Percentiles rank a stretch among this genome's conserved stretches.
Evolutionary conservation across 225 moss, liverwort and hornwort species (phyloP).

Genomic region (Physcomitrium patens): DNA sequence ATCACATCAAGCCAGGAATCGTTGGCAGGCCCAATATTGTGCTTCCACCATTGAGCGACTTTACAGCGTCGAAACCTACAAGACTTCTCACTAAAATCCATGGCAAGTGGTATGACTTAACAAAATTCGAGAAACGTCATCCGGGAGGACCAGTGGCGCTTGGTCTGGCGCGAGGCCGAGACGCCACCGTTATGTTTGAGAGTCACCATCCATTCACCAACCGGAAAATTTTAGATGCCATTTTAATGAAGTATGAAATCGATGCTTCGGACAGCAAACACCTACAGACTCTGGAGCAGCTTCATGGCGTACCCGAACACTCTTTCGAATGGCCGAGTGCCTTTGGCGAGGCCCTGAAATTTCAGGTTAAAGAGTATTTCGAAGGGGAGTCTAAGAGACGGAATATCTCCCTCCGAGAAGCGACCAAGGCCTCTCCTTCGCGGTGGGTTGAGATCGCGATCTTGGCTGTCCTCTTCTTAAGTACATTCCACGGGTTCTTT

Average conservation of each 20-base stretch:
- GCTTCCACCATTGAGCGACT: conserved; percentile 28
- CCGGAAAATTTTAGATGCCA: conserved; percentile 46
- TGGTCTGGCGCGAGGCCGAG: conserved; percentile 50
- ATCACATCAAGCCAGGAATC: conserved; percentile 42
- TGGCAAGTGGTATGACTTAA: conserved; percentile 63
- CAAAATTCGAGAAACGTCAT: conserved; percentile 56
- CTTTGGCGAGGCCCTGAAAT: conserved; percentile 60
- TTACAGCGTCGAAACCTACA: conserved; percentile 34
- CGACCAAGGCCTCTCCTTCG: conserved; percentile 56
- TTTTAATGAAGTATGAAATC: conserved; percentile 57
- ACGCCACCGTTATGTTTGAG: conserved; percentile 67
- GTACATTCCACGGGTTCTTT: conserved; percentile 43
- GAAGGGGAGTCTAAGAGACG: conserved; percentile 55
- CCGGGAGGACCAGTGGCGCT: conserved; percentile 54
- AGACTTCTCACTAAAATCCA: conserved; percentile 56
- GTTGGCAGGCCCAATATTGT: conserved; percentile 34
- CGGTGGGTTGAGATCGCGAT: conserved; percentile 65
- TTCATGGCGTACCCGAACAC: conserved; percentile 52
- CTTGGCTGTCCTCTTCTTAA: conserved; percentile 30
- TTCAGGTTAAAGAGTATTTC: conserved; percentile 66
- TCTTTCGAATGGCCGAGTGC: conserved; percentile 58
- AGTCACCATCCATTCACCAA: conserved; percentile 71
- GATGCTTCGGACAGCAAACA: conserved; percentile 43
- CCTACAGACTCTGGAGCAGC: conserved; percentile 56
- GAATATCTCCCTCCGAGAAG: conserved; percentile 51